Evolutionary conservation across 2,329 filamentous ascomycete genomes (phyloP).

Genomic region (Neocatenulostroma microsporum): DNA sequence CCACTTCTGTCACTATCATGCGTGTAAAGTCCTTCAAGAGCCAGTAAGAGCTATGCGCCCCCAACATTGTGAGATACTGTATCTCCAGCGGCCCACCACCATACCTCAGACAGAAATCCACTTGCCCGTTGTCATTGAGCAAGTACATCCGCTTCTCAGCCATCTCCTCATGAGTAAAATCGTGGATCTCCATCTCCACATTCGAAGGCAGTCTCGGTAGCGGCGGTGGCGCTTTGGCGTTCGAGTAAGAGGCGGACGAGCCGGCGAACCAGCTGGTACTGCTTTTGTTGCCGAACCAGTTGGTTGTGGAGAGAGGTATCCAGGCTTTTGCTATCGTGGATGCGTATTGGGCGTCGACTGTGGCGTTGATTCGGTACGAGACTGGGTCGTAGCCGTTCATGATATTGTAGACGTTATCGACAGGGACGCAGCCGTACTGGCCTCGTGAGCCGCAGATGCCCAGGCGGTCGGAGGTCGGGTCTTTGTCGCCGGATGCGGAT

Average conservation of each 20-base stretch:
- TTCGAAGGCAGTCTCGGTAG: conserved; percentile 39
- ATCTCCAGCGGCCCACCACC: conserved; percentile 84
- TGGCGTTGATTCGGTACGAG: conserved; percentile 84
- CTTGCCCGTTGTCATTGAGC: conserved; percentile 92
- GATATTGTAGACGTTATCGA: conserved; percentile 96
- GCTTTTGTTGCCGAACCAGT: conserved; percentile 33
- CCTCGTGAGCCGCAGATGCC: conserved; percentile 70
- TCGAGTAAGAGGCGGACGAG: conserved; percentile 18
- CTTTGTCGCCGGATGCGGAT: conserved; percentile 65
- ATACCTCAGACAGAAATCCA: conserved; percentile 81
- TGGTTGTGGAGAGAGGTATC: conserved; percentile 63
- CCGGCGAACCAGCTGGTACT: conserved; percentile 35
- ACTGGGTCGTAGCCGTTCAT: conserved; percentile 72
- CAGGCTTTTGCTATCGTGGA: conserved; percentile 66
- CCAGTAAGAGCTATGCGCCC: conserved; percentile 95
- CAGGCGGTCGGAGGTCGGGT: conserved; percentile 42
- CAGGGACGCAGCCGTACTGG: conserved; percentile 79
- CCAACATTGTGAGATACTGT: conserved; percentile 94
- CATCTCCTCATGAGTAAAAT: conserved; percentile 86
- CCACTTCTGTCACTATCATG: conserved; percentile 81
- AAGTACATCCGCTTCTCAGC: conserved; percentile 81
- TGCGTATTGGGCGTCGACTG: conserved; percentile 75
- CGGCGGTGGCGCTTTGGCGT: conserved; percentile 27
- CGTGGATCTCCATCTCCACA: conserved; percentile 90
- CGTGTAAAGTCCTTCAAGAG: conserved; percentile 77